Evolutionary conservation across 495 filamentous ascomycete species (phyloP).

Genomic region (Aspergillus bertholletiae): DNA sequence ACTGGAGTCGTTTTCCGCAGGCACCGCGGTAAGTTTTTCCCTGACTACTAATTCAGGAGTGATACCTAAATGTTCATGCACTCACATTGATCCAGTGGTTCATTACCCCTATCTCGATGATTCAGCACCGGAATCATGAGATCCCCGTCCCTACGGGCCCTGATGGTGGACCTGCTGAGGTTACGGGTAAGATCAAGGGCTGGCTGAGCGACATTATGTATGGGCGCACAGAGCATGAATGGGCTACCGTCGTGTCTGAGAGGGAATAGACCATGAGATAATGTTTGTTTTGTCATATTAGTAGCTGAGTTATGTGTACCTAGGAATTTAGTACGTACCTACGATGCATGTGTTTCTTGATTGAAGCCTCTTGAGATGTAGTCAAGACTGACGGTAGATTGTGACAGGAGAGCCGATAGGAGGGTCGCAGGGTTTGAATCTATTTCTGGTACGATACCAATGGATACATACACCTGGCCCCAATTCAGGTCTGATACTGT

Average conservation of each 20-base stretch:
- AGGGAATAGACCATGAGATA: background rate
- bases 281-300: too few relatives aligned
- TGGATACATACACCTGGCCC: too few relatives aligned
- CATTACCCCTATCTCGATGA: slow-evolving; percentile 3
- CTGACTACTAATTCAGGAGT: background rate
- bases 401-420: too few relatives aligned
- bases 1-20: slow-evolving; percentile 9
- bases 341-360: too few relatives aligned
- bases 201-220: slow-evolving; percentile 14
- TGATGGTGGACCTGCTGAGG: background rate
- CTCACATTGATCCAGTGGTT: slow-evolving; percentile 2
- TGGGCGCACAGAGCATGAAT: slow-evolving; percentile 5
- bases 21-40: slow-evolving; percentile 8
- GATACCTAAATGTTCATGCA: too few relatives aligned
- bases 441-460: too few relatives aligned
- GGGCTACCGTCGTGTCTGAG: slow-evolving; percentile 6
- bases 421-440: too few relatives aligned
- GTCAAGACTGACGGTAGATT: too few relatives aligned
- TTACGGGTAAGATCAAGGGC: slow-evolving; percentile 5
- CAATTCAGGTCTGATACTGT: too few relatives aligned
- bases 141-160: slow-evolving; percentile 3
- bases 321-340: too few relatives aligned
- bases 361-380: too few relatives aligned
- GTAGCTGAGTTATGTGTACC: too few relatives aligned
- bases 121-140: background rate